A percentile compares a stretch with the other conserved stretches of the same genome.
Conservation (phyloP, 352 stramenopile species). For the Pythium biforme region DNA sequence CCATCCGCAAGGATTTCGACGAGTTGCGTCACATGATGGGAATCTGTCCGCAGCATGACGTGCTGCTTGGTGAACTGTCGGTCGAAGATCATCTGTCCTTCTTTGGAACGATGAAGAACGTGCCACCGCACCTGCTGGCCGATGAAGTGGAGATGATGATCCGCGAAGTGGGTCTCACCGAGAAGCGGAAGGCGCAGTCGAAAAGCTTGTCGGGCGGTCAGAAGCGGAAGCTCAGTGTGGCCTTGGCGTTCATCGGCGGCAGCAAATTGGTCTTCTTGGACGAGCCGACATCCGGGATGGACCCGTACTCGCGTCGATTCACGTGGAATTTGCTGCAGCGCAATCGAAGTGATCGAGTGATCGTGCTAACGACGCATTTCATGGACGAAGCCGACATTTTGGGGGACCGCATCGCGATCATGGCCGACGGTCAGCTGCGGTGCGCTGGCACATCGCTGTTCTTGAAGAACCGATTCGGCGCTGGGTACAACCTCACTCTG, state of each 20-base stretch:
- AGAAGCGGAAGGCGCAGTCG: slow-evolving; percentile 76
- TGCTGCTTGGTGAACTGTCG: slow-evolving; percentile 93
- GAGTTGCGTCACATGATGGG: slow-evolving; percentile 91
- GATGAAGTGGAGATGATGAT: slow-evolving; percentile 44
- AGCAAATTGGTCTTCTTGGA: slow-evolving; percentile 90
- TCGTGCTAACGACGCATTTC: slow-evolving; percentile 83
- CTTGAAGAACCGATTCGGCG: slow-evolving; percentile 93
- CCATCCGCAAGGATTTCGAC: slow-evolving; percentile 74
- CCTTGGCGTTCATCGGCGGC: slow-evolving; percentile 94
- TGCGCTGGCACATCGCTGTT: slow-evolving; percentile 89
- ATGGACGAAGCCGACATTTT: slow-evolving; percentile 83
- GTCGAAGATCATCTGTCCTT: slow-evolving; percentile 94
- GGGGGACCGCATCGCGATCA: slow-evolving; percentile 90
- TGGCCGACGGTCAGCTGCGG: slow-evolving; percentile 87
- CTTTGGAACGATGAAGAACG: slow-evolving; percentile 91
- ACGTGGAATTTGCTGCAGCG: slow-evolving; percentile 93
- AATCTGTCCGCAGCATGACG: slow-evolving; percentile 97
- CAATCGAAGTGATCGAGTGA: slow-evolving; percentile 81
- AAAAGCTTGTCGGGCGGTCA: slow-evolving; percentile 87
- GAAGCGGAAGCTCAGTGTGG: slow-evolving; percentile 96
- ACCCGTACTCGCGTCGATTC: slow-evolving; percentile 92
- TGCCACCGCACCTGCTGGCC: slow-evolving; percentile 31
- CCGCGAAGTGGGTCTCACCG: slow-evolving; percentile 82
- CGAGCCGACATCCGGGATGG: slow-evolving; percentile 95
- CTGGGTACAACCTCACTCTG: slow-evolving; percentile 87